Evolutionary conservation across 495 filamentous ascomycete species (phyloP).

Genomic region (Letharia columbiana): DNA sequence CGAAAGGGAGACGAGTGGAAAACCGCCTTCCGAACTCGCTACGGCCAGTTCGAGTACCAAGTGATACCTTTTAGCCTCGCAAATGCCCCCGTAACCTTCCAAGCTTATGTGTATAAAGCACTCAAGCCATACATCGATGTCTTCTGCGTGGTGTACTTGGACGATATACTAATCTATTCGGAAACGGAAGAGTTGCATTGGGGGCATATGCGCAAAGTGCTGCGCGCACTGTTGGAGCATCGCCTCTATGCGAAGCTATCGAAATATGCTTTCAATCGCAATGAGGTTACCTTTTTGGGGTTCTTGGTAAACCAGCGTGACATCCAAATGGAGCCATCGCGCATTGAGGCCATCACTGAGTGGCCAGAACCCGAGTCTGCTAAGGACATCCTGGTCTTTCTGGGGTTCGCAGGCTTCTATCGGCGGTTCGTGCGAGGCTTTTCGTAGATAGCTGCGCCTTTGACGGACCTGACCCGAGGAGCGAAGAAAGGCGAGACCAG

Average conservation of each 20-base stretch:
- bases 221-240: too few relatives aligned
- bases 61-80: constrained; percentile 20
- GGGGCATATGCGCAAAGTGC: neutral
- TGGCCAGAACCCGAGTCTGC: neutral
- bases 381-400: neutral
- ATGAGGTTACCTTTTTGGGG: neutral
- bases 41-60: constrained; percentile 13
- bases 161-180: constrained; percentile 10
- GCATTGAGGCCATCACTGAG: neutral
- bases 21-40: too few relatives aligned
- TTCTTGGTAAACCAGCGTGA: neutral
- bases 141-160: constrained; percentile 11
- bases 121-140: constrained; percentile 6
- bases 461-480: neutral
- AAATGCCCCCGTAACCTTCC: constrained; percentile 17
- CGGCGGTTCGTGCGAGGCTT: neutral
- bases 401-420: neutral
- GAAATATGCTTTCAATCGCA: neutral
- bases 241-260: neutral
- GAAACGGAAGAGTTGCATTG: neutral
- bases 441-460: too few relatives aligned
- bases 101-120: constrained; percentile 16
- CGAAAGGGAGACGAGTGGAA: too few relatives aligned
- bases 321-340: too few relatives aligned
- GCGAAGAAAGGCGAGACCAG: neutral